Base-by-base conservation (phyloP, 805 yeast species). In the Sugiyamaella americana region DNA sequence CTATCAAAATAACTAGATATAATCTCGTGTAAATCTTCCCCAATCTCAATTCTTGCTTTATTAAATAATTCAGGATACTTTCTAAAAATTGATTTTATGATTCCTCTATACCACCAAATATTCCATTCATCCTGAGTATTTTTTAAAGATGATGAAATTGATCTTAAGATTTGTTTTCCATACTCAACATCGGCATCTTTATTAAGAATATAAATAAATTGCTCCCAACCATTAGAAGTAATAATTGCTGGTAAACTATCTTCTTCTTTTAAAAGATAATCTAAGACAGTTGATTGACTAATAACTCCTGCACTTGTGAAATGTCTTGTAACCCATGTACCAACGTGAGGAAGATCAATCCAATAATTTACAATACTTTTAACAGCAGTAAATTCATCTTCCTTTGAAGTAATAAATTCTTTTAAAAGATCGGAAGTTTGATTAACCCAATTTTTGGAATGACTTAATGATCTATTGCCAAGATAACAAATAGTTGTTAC, bases 391-490 rank as follows among this genome's bases (percentile, higher is more conserved):
- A 68, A 65, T 13, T 61, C 57, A 4, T 57, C 57, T 23, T 62
- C 66, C 3, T 57, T 57, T 17, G 57, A 62, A 37, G 47, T 41
- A 18, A 62, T 38, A n/a, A 48, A 42, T 20, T 44, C 58, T 45
- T 60, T 59, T 37, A 79, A 56, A 13, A 69, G 64, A 11, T 62
- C 65, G 18, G 58, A 56, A 4, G 73, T 58, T 36, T 70, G 71
- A 29, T 62, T 65, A 39, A 80, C 68, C 66, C 76, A 78, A 37
- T 75, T 77, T 50, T 76, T 77, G 34, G 82, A 80, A 57, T 84
- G 88, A 0, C 91, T 86, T 37, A 89, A 74, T 0, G 97, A 89
- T 60, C 97, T 76, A 40, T 87, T 82, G 11, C 98, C 97, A 48
- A 87, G 81, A 55, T 81, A 81, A 40, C 91, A 84, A 43, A 87